Base-by-base conservation (phyloP, 2,329 filamentous ascomycete genomes). In the Phoma sp. region DNA sequence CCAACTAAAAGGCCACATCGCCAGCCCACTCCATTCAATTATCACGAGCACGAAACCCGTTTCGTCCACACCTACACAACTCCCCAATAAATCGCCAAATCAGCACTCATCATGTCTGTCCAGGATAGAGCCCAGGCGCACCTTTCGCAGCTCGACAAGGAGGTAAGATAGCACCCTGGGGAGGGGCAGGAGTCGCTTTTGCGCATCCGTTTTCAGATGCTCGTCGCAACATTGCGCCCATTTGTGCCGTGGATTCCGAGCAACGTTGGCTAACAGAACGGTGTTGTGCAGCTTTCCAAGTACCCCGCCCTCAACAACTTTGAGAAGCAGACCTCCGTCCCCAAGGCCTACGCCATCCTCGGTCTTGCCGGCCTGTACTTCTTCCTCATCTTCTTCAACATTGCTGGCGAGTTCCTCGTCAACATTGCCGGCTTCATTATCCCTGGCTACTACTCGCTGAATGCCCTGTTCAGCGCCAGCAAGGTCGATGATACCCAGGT, bases 361-460 rank as follows among this genome's bases (percentile, higher is more conserved):
- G 91, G 90, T 68, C 73, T 91, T 54, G 88, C 78, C 57, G 87
- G 87, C 46, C 85, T 93, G 64, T 96, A 96, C 83, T 91, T 95
- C 80, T 91, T 93, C 82, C 86, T 95, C 67, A 90, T 95, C 79
- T 87, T 95, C 80, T 92, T 96, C 83, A 96, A 96, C 84, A 89
- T 95, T 62, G 91, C 89, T 61, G 90, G 91, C 68, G 90, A 93
- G 79, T 89, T 95, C 72, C 82, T 96, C 66, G 92, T 91, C 79
- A 96, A 96, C 81, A 79, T 92, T 64, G 90, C 90, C 65, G 91
- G 91, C 59, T 95, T 95, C 75, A 79, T 89, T 67, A 84, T 96
- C 59, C 91, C 91, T 24, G 88, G 86, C 57, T 95, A 95, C 83
- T 96, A 93, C 79, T 93, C 90, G 32, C 80, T 95, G 52, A 80